Base-by-base conservation (phyloP, 2,329 filamentous ascomycete genomes). In the Apiospora arundinis region DNA sequence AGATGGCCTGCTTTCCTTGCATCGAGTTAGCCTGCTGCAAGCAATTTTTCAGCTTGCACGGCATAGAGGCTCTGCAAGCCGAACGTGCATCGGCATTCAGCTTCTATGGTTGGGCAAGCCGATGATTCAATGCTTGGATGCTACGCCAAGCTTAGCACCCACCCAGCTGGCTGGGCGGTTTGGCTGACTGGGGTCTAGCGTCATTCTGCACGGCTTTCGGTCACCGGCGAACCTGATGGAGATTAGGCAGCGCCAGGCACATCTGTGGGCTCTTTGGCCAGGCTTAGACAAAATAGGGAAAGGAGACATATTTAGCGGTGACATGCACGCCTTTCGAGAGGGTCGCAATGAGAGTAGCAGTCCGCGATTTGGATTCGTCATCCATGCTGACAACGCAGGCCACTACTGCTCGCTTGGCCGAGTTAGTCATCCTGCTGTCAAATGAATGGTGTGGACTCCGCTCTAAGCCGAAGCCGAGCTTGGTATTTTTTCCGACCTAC, bases 381-480 rank as follows among this genome's bases (percentile, higher is more conserved):
- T 40, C 32, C 23, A 6, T 7, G 66, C 25, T 44, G 25, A 45
- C 40, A 28, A 18, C 21, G 42, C 66, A 32, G 46, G 4, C 65
- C n/a, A 42, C 42, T 25, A 45, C 40, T 44, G 65, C 44, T 32
- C 44, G 21, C 18, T 23, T 63, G 56, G 32, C 66, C 44, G 66
- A 37, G 14, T 68, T 68, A 68, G 44, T 68, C 66, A 68, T 25
- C 16, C 18, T 23, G 23, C 28, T 46, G 42, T 37, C 42, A 46
- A 21, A 16, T 68, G 9, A 63, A 21, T 63, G 37, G 8, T 21
- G 11, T 32, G 37, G 66, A 48, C 66, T 48, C 66, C 66, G 46
- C 66, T 48, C 66, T 18, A 67, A 67, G 65, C 65, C 65, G 65
- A 67, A 32, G 40, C 65, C 40, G 65, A 44, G 42, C 28, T 11